phyloP scores from a whole-genome alignment of 2,329 filamentous ascomycete genomes.

The Exserohilum rostratum region DNA sequence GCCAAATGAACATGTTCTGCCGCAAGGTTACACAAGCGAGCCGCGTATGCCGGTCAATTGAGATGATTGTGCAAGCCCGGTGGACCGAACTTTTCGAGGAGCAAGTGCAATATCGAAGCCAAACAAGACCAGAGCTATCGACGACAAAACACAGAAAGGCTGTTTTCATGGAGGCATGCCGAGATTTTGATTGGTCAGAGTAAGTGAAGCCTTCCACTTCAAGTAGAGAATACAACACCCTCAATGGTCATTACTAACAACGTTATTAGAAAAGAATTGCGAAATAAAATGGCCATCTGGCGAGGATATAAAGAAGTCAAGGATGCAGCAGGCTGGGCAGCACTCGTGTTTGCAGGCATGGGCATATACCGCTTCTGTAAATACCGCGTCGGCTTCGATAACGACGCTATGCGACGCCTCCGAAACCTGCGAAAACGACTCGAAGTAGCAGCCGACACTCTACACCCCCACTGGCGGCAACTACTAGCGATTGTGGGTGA shows the following conservation, averaged over 20 bases:
- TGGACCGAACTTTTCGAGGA: slow-evolving; percentile 64
- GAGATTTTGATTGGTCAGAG: slow-evolving; percentile 62
- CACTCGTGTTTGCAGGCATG: slow-evolving; percentile 63
- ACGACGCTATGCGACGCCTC: slow-evolving; percentile 58
- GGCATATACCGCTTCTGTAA: slow-evolving; percentile 68
- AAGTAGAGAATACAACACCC: background rate
- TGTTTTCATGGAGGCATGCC: slow-evolving; percentile 60
- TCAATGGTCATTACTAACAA: background rate
- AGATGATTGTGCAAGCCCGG: slow-evolving; percentile 64
- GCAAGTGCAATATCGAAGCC: slow-evolving; percentile 53
- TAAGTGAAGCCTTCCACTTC: slow-evolving; percentile 1
- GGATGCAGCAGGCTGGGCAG: slow-evolving; percentile 61
- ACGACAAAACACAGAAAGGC: slow-evolving; percentile 58
- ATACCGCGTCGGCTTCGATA: slow-evolving; percentile 61
- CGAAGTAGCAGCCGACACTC: slow-evolving; percentile 60
- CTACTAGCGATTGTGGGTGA: slow-evolving; percentile 57
- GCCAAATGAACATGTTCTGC: slow-evolving; percentile 52
- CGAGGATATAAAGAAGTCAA: slow-evolving; percentile 65
- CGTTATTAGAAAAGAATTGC: slow-evolving; percentile 55
- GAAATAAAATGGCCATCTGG: slow-evolving; percentile 62
- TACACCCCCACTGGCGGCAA: slow-evolving; percentile 60
- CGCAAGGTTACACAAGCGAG: slow-evolving; percentile 57
- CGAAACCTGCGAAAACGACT: slow-evolving; percentile 54
- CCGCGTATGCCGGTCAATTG: slow-evolving; percentile 61
- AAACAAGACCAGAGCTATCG: slow-evolving; percentile 51